Evolutionary conservation across 2,329 filamentous ascomycete species (phyloP), one percentile per base, ranked within the genome.

Genomic region (Sordariomycetes sp.): DNA sequence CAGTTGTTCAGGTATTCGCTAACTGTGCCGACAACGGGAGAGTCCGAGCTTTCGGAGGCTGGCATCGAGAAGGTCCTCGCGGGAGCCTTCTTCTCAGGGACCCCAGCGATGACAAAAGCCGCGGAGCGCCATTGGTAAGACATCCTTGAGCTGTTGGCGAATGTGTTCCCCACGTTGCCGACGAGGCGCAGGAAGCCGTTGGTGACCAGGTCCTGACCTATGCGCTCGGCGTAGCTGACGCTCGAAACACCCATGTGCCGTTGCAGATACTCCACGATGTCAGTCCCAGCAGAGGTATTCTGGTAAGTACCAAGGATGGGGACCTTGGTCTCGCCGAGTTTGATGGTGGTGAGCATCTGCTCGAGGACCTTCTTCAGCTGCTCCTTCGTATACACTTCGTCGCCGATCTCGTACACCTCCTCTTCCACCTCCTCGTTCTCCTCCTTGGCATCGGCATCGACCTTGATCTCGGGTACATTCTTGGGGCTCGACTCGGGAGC

Each of bases 91-190:
- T 90, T 96, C 69, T 96, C 92, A 0, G 89, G 90, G 56, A 96
- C 77, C 24, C 91, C 92, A 28, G 90, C 85, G 58, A 94, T 70
- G 67, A 95, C 85, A 74, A 97, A 99, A 5, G 89, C 86, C 73
- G 90, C 95, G 8, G 91, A 83, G 57, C 90, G 86, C 94, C 94
- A 99, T 70, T 99, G 94, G 70, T 99, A 99, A 68, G 89, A 92
- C 84, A 97, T 87, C 72, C 87, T 90, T 62, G 91, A 96, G 76
- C 91, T 97, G 73, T 99, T 99, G 64, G 92, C 91, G 68, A 99
- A 99, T 1, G 87, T 89, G 72, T 82, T 97, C 60, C 94, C 94
- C 57, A 99, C 91, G 65, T 94, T 96, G 62, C 94, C 94, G 60
- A 99, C 83, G 56, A 99, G 77, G 55, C 94, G 85, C 66, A 99